Evolutionary conservation across 768 basidiomycete genomes (phyloP), one percentile per base, ranked within the genome.

Genomic region (Gelatoporia subvermispora): DNA sequence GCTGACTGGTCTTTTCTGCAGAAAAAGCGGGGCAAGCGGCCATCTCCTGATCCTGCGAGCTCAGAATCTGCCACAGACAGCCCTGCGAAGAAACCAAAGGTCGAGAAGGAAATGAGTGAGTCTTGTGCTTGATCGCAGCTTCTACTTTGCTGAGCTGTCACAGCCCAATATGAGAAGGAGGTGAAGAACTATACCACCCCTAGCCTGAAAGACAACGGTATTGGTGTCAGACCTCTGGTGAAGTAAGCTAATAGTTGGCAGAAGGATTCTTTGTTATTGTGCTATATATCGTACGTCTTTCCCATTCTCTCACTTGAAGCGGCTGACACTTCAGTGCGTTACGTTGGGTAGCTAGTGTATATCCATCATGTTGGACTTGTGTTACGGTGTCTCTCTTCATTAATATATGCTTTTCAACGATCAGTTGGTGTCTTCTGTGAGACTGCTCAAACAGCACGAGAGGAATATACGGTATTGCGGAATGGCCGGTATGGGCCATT

Each of bases 21-120:
- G 81, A 82, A 75, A 75, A 74, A 67, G 28, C 68, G 81, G 61
- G 76, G 78, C 64, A 82, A 82, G 69, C 79, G 81, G 57, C 69
- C 66, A 59, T 62, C 67, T 53, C 69, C 71, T 65, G 72, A 72
- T 58, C 56, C 64, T 48, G 45, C 71, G 38, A 50, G 57, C 56
- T 58, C 69, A 60, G 57, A 62, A 28, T 54, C 59, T 50, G 56
- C 52, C 58, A 60, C 61, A 66, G 72, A 74, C 61, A 59, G 56
- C 42, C 62, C 61, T 16, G 51, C 60, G 17, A 77, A 77, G 68
- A 78, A 71, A 50, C 48, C 54, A 2, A 78, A 68, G 54, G 42
- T 59, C 1, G 64, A 65, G 16, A 56, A 60, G 13, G 50, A 62
- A 8, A 48, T 64, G 24, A 64, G 76, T 77, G 44, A 42, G 73